A percentile compares a stretch with the other conserved stretches of the same genome.
Evolutionary conservation across 164 flowering plant genomes (phyloP).

Genomic region (Aristolochia californica): DNA sequence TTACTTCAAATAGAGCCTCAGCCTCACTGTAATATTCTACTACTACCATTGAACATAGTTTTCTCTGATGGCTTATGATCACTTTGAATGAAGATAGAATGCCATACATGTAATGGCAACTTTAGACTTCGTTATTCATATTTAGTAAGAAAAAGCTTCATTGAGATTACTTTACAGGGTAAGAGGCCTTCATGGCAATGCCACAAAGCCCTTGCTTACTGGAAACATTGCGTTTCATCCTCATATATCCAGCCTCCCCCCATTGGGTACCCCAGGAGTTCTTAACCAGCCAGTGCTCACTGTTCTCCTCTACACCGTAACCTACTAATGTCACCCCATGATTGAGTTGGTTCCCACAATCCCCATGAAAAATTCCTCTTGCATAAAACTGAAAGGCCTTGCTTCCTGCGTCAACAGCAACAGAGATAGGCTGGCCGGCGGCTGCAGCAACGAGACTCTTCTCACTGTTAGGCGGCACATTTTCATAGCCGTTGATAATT

Average conservation of each 20-base stretch:
- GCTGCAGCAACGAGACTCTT: conserved; percentile 1
- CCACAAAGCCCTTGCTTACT: conserved; percentile 5
- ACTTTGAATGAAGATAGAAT: background rate
- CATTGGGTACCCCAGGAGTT: conserved; percentile 8
- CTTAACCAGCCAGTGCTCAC: conserved; percentile 7
- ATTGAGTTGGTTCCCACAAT: conserved; percentile 3
- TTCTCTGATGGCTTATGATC: background rate
- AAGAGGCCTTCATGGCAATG: conserved; percentile 5
- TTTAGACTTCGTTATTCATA: no score
- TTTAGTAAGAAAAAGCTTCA: background rate
- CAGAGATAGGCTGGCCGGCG: conserved; percentile 5
- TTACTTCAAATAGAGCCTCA: no score
- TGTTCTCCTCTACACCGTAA: conserved; percentile 3
- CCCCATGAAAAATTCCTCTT: conserved; percentile 1
- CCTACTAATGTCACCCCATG: conserved; percentile 7
- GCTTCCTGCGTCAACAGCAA: conserved; percentile 3
- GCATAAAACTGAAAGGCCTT: conserved; percentile 1
- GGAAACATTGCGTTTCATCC: background rate
- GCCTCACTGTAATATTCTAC: no score
- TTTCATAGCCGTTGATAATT: conserved; percentile 5
- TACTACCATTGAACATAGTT: background rate
- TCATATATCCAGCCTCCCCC: conserved; percentile 8
- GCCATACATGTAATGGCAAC: background rate
- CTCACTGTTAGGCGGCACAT: conserved; percentile 9
- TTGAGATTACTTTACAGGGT: conserved; percentile 1